These are phyloP conservation scores for Teratosphaeria viscida DNA, from an alignment of 2,329 filamentous ascomycete species.

Conservation along the genomic window DNA sequence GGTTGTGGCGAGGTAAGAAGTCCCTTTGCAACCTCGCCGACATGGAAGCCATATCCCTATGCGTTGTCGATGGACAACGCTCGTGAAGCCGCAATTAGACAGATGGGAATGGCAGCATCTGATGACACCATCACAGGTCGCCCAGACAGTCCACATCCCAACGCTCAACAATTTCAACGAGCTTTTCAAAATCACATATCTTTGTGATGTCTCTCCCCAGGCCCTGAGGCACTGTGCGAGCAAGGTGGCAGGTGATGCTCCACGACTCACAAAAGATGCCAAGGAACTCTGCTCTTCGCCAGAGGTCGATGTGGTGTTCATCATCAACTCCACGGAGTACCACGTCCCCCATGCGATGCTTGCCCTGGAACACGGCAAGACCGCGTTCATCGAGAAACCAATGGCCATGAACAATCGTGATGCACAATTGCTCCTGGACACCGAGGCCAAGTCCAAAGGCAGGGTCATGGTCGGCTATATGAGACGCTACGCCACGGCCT, in stretches of 20 bases:
- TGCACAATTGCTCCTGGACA: conserved; percentile 38
- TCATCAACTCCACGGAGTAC: conserved; percentile 44
- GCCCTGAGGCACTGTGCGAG: conserved; percentile 28
- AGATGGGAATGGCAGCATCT: neutral
- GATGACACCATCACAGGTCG: conserved; percentile 17
- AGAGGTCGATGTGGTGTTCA: conserved; percentile 45
- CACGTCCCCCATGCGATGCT: conserved; percentile 44
- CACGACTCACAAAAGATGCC: conserved; percentile 21
- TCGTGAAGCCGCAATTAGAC: too few relatives aligned
- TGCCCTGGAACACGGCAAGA: conserved; percentile 45
- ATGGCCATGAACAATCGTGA: conserved; percentile 40
- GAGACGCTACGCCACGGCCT: conserved; percentile 49
- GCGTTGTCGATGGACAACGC: too few relatives aligned
- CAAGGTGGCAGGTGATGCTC: conserved; percentile 28
- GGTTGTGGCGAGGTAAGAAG: neutral
- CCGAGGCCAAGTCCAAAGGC: conserved; percentile 33
- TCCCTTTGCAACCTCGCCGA: neutral
- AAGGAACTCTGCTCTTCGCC: conserved; percentile 32
- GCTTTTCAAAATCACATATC: conserved; percentile 36
- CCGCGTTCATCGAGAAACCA: conserved; percentile 51
- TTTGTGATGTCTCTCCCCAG: conserved; percentile 44
- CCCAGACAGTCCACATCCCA: conserved; percentile 42
- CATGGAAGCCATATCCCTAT: neutral
- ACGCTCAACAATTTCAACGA: conserved; percentile 35
- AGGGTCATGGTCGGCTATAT: conserved; percentile 51